phyloP scores from a whole-genome alignment of 2,329 filamentous ascomycete species.

The Colletotrichum tanaceti region DNA sequence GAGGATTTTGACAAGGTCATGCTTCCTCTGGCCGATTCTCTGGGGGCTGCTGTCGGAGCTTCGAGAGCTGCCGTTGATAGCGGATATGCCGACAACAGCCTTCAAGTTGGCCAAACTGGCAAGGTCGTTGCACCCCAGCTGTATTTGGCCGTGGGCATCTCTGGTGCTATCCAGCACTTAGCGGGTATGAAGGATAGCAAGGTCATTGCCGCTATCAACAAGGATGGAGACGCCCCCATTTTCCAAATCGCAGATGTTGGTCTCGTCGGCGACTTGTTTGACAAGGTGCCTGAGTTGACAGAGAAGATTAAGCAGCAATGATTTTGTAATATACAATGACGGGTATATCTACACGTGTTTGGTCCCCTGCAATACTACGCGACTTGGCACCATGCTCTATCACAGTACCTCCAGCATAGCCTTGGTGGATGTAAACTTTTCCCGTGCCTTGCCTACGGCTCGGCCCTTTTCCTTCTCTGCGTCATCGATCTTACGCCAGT shows the following conservation, averaged over 20 bases:
- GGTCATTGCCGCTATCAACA: slow-evolving; percentile 99
- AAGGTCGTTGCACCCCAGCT: slow-evolving; percentile 98
- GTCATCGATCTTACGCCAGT: slow-evolving; percentile 87
- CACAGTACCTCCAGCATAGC: slow-evolving; percentile 66
- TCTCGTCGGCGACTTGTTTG: slow-evolving; percentile 93
- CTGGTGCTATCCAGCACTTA: slow-evolving; percentile 96
- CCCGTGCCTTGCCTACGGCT: slow-evolving; percentile 78
- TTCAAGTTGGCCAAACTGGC: slow-evolving; percentile 98
- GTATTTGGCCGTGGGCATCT: slow-evolving; percentile 95
- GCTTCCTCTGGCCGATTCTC: slow-evolving; percentile 88
- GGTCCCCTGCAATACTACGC: not conserved
- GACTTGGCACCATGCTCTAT: slow-evolving; percentile 50
- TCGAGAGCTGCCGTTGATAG: slow-evolving; percentile 96
- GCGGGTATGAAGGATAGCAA: slow-evolving; percentile 99
- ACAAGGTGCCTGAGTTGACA: slow-evolving; percentile 94
- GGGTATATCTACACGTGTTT: slow-evolving; percentile 14
- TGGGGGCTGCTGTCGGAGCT: slow-evolving; percentile 95
- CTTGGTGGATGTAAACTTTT: slow-evolving; percentile 70
- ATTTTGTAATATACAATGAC: slow-evolving; percentile 12
- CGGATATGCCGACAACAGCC: slow-evolving; percentile 96
- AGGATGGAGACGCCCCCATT: slow-evolving; percentile 95
- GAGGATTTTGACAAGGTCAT: slow-evolving; percentile 96
- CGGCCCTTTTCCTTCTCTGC: slow-evolving; percentile 77
- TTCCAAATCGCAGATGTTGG: slow-evolving; percentile 98
- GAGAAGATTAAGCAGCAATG: slow-evolving; percentile 80